Evolutionary conservation across 2,329 filamentous ascomycete genomes (phyloP).

Genomic region (Phyllosticta capitalensis): DNA sequence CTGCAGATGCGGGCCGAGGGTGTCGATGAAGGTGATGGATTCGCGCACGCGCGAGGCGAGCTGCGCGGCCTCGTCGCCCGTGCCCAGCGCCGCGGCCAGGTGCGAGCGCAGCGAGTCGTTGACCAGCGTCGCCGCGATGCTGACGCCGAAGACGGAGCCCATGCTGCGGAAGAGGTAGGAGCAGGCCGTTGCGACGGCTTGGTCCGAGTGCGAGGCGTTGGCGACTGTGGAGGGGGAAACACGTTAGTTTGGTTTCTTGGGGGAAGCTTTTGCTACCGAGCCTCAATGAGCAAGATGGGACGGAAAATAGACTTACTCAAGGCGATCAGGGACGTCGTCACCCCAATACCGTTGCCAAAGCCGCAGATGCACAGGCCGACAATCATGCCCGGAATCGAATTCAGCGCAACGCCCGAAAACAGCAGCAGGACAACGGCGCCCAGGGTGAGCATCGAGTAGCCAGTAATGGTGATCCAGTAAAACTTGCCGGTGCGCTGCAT

Average conservation of each 20-base stretch:
- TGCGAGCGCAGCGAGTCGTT: conserved; percentile 56
- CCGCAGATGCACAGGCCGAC: conserved; percentile 46
- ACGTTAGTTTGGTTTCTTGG: too few species aligned
- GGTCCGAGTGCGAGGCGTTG: conserved; percentile 56
- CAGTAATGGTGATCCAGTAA: conserved; percentile 55
- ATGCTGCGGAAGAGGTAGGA: conserved; percentile 73
- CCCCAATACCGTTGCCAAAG: conserved; percentile 49
- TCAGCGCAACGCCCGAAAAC: conserved; percentile 44
- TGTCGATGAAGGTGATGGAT: conserved; percentile 59
- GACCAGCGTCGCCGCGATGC: conserved; percentile 60
- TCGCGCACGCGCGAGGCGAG: conserved; percentile 62
- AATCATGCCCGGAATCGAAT: conserved; percentile 45
- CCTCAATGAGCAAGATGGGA: background rate
- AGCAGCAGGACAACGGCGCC: conserved; percentile 49
- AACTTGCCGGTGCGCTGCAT: conserved; percentile 65
- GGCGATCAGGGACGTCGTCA: conserved; percentile 63
- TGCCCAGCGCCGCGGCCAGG: conserved; percentile 45
- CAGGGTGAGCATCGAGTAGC: conserved; percentile 45
- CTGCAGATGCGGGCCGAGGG: conserved; percentile 51
- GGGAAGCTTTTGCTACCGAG: too few species aligned
- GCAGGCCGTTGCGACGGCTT: conserved; percentile 67
- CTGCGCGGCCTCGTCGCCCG: conserved; percentile 49
- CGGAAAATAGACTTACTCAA: conserved; percentile 38
- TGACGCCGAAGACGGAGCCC: conserved; percentile 56
- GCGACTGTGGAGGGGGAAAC: conserved; percentile 42